Evolutionary conservation across 176 grass and related monocot species (phyloP), one percentile per base, ranked within the genome.

Genomic region (Carex littledalei): DNA sequence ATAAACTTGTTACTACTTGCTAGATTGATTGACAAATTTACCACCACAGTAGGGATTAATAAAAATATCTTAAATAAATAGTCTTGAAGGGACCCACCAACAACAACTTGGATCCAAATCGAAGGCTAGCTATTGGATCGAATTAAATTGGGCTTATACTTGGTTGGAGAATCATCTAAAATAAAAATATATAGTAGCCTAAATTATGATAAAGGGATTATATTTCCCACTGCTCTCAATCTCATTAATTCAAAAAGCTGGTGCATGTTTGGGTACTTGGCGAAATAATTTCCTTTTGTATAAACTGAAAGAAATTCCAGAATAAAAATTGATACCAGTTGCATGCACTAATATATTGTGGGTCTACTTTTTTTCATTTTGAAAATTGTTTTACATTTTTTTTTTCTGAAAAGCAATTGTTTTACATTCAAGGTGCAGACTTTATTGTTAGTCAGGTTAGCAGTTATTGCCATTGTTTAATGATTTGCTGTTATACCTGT

Each of bases 1-100:
- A n/a, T 53, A 9, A 45, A 67, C 15, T 83, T 18, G 63, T 45
- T 45, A 45, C 43, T 45, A 45, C 43, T 9, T 45, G 43, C 10
- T 63, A 83, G 20, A 67, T 83, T 81, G 9, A 83, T 67, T 50
- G 68, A 69, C 49, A 63, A 83, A 67, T 83, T 55, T 24, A 47
- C 61, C 45, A 67, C 64, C 35, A 83, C 81, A 31, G 49, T 63
- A 15, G n/a, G 8, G 81, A 55, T 55, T 54, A 67, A 83, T n/a
- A 32, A 64, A 83, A 24, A 52, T 39, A 10, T 67, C 32, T 41
- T 53, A 83, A 52, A 52, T 35, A 35, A 68, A 67, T 57, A 34
- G 3, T 57, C 1, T 83, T 50, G 6, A 52, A 21, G 81, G 63
- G 81, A 68, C 63, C 81, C 81, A 32, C 32, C 21, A 83, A 34